Evolutionary conservation across 441 rosid species (phyloP).

Genomic region (Gossypium schwendimanii): DNA sequence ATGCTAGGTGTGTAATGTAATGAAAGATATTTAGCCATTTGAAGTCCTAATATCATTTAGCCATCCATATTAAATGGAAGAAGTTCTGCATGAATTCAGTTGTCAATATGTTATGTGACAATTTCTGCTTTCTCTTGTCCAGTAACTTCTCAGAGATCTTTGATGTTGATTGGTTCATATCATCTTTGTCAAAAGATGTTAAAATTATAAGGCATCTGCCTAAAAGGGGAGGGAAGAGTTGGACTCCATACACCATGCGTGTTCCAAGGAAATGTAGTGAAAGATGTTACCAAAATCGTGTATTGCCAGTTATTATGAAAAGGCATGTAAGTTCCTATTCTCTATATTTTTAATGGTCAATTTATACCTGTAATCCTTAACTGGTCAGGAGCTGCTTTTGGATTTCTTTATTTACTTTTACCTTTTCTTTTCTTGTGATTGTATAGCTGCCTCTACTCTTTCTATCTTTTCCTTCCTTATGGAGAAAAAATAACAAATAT

Average conservation of each 20-base stretch:
- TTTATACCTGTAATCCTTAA: background rate
- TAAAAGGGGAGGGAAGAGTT: slow-evolving; percentile 47
- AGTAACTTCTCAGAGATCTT: slow-evolving; percentile 81
- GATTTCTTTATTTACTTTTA: background rate
- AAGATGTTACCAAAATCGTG: slow-evolving; percentile 72
- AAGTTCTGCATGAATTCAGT: background rate
- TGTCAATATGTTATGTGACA: slow-evolving; percentile 10
- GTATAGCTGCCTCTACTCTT: background rate
- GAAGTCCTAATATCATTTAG: background rate
- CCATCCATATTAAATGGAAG: background rate
- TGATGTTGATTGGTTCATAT: slow-evolving; percentile 67
- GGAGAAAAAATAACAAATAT: background rate
- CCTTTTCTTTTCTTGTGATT: background rate
- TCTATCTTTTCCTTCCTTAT: background rate
- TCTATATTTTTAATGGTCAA: slow-evolving; percentile 13
- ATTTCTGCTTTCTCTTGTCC: slow-evolving; percentile 19
- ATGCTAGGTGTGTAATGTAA: slow-evolving; percentile 56
- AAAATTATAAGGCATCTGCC: slow-evolving; percentile 75
- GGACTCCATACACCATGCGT: slow-evolving; percentile 62
- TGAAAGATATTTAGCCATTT: slow-evolving; percentile 13
- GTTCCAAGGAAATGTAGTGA: slow-evolving; percentile 89
- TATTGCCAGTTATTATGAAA: slow-evolving; percentile 80
- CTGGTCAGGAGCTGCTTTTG: background rate
- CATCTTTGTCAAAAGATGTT: slow-evolving; percentile 71
- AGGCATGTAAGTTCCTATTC: slow-evolving; percentile 86